These are phyloP conservation scores for Mrakia gelida DNA, from an alignment of 768 basidiomycete species.

Conservation along the genomic window DNA sequence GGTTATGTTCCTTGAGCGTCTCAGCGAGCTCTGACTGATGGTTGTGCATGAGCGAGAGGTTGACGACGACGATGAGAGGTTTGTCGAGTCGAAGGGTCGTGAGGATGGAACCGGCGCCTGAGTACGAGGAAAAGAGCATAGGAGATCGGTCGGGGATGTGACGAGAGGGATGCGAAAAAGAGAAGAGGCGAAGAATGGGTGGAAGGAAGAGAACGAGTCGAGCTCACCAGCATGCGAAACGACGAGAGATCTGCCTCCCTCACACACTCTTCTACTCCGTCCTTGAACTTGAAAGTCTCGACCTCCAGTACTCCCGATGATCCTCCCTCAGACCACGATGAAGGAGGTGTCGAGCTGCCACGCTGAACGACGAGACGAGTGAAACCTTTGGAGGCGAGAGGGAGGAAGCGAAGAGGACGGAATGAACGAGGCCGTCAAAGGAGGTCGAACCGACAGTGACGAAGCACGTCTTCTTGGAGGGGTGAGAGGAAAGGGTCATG, in stretches of 20 bases:
- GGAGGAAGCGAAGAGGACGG: slow-evolving; percentile 57
- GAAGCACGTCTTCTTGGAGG: slow-evolving; percentile 49
- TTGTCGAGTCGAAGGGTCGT: slow-evolving; percentile 73
- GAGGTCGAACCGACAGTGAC: slow-evolving; percentile 86
- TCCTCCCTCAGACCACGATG: slow-evolving; percentile 37
- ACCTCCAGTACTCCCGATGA: slow-evolving; percentile 52
- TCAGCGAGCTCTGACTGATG: slow-evolving; percentile 86
- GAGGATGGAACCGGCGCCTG: slow-evolving; percentile 87
- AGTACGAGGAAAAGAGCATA: neutral
- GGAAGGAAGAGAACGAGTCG: neutral
- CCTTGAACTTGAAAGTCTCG: slow-evolving; percentile 62
- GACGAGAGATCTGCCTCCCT: slow-evolving; percentile 65
- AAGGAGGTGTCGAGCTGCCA: slow-evolving; percentile 58
- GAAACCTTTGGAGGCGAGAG: slow-evolving; percentile 60
- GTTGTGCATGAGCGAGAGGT: slow-evolving; percentile 80
- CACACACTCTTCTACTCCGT: slow-evolving; percentile 62
- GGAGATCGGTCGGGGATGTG: neutral
- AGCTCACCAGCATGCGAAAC: slow-evolving; percentile 87
- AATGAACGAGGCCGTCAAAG: slow-evolving; percentile 69
- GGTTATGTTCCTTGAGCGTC: slow-evolving; percentile 56
- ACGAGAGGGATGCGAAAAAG: neutral
- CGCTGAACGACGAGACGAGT: slow-evolving; percentile 65
- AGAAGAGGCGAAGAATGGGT: neutral
- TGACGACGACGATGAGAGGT: slow-evolving; percentile 81
- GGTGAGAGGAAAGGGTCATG: neutral